Conservation (phyloP, 106 monocot species). For the Platanthera zijinensis region DNA sequence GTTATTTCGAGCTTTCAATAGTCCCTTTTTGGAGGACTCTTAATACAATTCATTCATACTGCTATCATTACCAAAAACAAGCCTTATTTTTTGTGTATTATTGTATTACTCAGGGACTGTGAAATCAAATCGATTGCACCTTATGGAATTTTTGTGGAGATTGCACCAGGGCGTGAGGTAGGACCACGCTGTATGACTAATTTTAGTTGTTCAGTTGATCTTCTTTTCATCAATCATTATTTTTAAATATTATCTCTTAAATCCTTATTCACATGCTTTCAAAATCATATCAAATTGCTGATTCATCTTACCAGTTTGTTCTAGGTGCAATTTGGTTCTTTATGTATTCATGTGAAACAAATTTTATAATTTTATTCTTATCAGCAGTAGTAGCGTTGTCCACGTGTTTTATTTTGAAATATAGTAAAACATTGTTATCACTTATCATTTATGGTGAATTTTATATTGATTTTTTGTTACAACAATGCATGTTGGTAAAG, state of each 20-base stretch:
- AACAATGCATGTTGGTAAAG: background rate
- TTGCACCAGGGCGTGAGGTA: constrained; percentile 97
- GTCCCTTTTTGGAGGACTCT: background rate
- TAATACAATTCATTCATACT: background rate
- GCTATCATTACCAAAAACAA: background rate
- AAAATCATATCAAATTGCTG: constrained; percentile 1
- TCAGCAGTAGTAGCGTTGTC: background rate
- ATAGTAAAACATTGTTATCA: background rate
- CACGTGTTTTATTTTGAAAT: background rate
- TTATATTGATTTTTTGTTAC: background rate
- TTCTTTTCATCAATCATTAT: background rate
- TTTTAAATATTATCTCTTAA: background rate
- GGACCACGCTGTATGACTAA: background rate
- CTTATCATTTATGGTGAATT: background rate
- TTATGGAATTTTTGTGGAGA: constrained; percentile 95
- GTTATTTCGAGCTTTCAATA: background rate
- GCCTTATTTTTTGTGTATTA: constrained; percentile 2
- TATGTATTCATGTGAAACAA: background rate
- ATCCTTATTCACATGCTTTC: background rate
- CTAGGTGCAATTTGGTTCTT: background rate
- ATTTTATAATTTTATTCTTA: background rate
- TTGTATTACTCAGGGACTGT: constrained; percentile 53
- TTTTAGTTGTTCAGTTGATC: background rate
- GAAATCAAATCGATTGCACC: constrained; percentile 83
- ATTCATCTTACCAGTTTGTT: background rate